Evolutionary conservation across 164 flowering plant species (phyloP).

Genomic region (Dillenia turbinata): DNA sequence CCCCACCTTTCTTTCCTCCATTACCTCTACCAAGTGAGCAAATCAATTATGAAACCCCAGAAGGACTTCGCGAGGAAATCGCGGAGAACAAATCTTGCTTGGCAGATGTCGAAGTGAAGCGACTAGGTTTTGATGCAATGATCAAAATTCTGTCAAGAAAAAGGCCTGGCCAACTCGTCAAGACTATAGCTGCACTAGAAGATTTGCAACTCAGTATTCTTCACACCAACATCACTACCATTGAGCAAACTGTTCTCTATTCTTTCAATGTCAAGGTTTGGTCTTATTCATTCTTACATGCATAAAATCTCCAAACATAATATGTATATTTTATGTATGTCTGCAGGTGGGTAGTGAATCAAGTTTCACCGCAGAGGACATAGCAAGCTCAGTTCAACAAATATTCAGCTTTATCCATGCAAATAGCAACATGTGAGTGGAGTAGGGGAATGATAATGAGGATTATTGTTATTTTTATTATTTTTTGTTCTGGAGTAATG

Average conservation of each 20-base stretch:
- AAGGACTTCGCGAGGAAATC: conserved; percentile 57
- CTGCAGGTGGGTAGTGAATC: conserved; percentile 57
- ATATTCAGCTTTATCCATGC: conserved; percentile 87
- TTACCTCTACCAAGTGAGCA: conserved; percentile 34
- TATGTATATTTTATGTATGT: background rate
- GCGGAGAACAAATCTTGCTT: conserved; percentile 80
- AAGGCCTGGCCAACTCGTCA: conserved; percentile 84
- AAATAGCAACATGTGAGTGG: conserved; percentile 32
- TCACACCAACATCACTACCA: conserved; percentile 93
- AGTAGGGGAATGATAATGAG: no score
- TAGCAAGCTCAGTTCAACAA: conserved; percentile 86
- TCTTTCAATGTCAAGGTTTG: conserved; percentile 90
- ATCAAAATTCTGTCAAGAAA: conserved; percentile 81
- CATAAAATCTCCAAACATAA: background rate
- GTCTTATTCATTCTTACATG: no score
- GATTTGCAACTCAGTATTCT: conserved; percentile 79
- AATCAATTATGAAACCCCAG: conserved; percentile 33
- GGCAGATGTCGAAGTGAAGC: conserved; percentile 89
- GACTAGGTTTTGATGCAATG: conserved; percentile 80
- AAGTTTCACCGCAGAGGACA: conserved; percentile 75
- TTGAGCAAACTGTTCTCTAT: conserved; percentile 93
- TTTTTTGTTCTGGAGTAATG: no score
- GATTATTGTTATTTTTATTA: no score
- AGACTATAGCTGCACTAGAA: conserved; percentile 77
- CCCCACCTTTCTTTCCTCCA: conserved; percentile 40